These are phyloP conservation scores for Cyathus striatus DNA, from an alignment of 768 basidiomycete species.

Conservation along the genomic window DNA sequence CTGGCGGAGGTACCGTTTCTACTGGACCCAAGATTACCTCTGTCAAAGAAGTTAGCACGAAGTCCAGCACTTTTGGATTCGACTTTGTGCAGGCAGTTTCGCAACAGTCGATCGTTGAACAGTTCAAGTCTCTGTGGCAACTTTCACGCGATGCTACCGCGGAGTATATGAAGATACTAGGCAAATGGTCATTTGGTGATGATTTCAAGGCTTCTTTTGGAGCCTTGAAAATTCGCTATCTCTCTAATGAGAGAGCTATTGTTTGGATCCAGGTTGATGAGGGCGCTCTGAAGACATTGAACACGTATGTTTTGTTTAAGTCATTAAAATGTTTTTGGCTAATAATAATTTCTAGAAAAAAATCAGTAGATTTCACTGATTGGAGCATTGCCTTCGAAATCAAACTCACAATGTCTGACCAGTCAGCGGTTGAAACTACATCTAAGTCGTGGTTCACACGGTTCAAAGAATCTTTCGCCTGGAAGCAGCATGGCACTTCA, in stretches of 20 bases:
- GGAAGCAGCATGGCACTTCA: constrained; percentile 2
- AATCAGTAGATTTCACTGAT: constrained; percentile 3
- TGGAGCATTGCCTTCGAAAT: constrained; percentile 12
- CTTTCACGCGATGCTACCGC: constrained; percentile 1
- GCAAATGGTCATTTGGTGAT: constrained; percentile 5
- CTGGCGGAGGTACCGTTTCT: neutral
- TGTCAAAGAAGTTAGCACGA: constrained; percentile 1
- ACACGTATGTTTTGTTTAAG: neutral
- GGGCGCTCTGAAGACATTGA: constrained; percentile 6
- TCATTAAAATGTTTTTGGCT: neutral
- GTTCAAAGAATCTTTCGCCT: constrained; percentile 5
- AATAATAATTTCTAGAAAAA: constrained; percentile 2
- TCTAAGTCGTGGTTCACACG: constrained; percentile 6
- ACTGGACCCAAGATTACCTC: neutral
- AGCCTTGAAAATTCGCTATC: constrained; percentile 5
- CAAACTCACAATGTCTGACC: constrained; percentile 3
- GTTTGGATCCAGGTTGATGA: constrained; percentile 8
- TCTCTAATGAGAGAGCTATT: constrained; percentile 6
- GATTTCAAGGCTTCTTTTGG: constrained; percentile 11
- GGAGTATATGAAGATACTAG: constrained; percentile 1
- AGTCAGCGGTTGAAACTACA: neutral
- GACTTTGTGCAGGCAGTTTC: constrained; percentile 6
- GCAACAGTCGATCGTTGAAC: constrained; percentile 3
- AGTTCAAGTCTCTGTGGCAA: constrained; percentile 5
- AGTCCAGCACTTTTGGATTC: constrained; percentile 2